Base-by-base conservation (phyloP, 208 protist genomes). In the Trypanosoma brucei region DNA sequence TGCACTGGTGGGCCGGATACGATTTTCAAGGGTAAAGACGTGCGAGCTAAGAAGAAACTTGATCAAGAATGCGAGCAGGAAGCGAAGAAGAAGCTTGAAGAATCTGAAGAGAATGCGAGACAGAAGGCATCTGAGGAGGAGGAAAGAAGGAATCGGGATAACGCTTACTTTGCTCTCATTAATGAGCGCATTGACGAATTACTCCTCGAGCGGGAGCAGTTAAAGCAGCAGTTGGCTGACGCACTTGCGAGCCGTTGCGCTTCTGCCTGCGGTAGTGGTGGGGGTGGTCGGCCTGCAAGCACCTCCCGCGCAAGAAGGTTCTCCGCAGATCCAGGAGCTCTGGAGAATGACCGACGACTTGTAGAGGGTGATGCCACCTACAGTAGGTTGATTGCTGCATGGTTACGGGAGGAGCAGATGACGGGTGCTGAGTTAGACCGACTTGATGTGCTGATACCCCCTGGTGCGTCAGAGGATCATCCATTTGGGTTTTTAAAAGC, bases 321-420 rank as follows among this genome's bases (percentile, higher is more conserved):
- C 22, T 22, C 22, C 22, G 22, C 22, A 22, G 22, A 22, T 22
- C 22, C 22, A 22, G 22, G 22, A 22, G 22, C 22, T 22, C 22
- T 22, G 22, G 22, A 22, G 22, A 22, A 22, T 22, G 22, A 22
- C 22, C 22, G 22, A 22, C 22, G 22, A 22, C 22, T 22, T 22
- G 22, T 22, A 22, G 22, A 22, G 22, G 22, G 22, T 22, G 22
- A 13, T 31, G n/a, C 39, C n/a, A 54, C 49, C 8, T 53, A 46
- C 30, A 66, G 64, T 52, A 22, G 54, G 49, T 8, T 89, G 7
- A 73, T 95, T 59, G 62, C 76, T 44, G 70, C 75, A 35, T 95
- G 88, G 85, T 72, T 95, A 30, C 71, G 67, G 22, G 68, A 76
- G 45, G 88, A 95, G 54, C 76, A 81, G 30, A 49, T 92, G 2